These are phyloP conservation scores for Chaetomiaceae sp. DNA, from an alignment of 2,329 filamentous ascomycete genomes.

Conservation along the genomic window DNA sequence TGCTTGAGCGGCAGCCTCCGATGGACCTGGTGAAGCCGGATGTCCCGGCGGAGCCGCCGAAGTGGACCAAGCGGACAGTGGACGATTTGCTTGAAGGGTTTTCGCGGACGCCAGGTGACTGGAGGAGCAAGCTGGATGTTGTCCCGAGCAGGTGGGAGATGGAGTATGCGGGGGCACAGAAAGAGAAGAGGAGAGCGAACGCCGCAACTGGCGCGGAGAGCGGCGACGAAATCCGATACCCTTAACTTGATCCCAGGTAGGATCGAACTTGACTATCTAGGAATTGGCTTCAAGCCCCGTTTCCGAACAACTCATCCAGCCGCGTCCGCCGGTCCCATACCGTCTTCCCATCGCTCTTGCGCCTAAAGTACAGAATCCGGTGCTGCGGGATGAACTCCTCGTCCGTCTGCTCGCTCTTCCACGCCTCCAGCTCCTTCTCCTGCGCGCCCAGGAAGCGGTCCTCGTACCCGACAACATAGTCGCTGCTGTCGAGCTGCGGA, in stretches of 20 bases:
- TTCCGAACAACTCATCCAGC: slow-evolving; percentile 54
- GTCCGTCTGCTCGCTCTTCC: slow-evolving; percentile 59
- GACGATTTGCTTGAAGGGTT: slow-evolving; percentile 30
- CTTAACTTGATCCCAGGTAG: neutral
- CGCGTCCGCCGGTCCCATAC: slow-evolving; percentile 55
- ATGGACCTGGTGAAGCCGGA: slow-evolving; percentile 29
- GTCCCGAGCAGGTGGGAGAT: slow-evolving; percentile 42
- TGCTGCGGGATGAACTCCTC: slow-evolving; percentile 65
- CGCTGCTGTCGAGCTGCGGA: slow-evolving; percentile 44
- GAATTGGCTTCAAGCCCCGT: slow-evolving; percentile 29
- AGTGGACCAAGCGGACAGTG: slow-evolving; percentile 22
- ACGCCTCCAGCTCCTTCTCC: slow-evolving; percentile 51
- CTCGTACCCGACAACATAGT: slow-evolving; percentile 58
- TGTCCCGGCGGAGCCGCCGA: slow-evolving; percentile 28
- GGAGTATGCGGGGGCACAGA: slow-evolving; percentile 13
- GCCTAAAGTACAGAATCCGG: slow-evolving; percentile 58
- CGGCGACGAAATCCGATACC: slow-evolving; percentile 8
- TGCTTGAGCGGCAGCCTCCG: slow-evolving; percentile 39
- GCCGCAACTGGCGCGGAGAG: neutral
- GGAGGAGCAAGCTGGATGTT: slow-evolving; percentile 37
- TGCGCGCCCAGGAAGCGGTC: slow-evolving; percentile 54
- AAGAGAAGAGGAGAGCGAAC: neutral
- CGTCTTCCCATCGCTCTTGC: slow-evolving; percentile 44
- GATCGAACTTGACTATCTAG: neutral
- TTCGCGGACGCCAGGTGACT: slow-evolving; percentile 35